Evolutionary conservation across 2,329 filamentous ascomycete genomes (phyloP).

Genomic region (Microsporum audouinii): DNA sequence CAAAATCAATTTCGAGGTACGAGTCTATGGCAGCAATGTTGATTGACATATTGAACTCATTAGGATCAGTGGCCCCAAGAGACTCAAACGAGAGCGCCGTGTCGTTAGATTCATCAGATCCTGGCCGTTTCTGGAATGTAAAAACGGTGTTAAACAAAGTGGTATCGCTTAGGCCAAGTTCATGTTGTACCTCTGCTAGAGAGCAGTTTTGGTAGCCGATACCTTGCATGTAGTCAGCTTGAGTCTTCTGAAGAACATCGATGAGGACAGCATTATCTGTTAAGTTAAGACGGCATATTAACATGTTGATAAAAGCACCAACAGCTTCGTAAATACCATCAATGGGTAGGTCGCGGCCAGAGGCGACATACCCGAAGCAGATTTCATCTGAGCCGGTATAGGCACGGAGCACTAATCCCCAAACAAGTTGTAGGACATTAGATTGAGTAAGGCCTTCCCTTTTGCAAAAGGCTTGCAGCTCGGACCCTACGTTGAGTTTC

Average conservation of each 20-base stretch:
- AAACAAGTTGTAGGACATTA: constrained; percentile 50
- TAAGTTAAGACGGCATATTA: constrained; percentile 39
- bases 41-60: constrained; percentile 13
- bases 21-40: constrained; percentile 11
- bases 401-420: constrained; percentile 27
- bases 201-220: constrained; percentile 42
- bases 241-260: constrained; percentile 35
- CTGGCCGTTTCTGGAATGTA: constrained; percentile 30
- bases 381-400: constrained; percentile 30
- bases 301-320: constrained; percentile 43
- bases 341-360: constrained; percentile 30
- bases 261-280: constrained; percentile 25
- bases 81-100: constrained; percentile 14
- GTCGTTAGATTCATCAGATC: constrained; percentile 17
- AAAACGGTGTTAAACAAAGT: constrained; percentile 34
- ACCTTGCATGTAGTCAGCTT: constrained; percentile 37
- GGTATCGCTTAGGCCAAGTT: constrained; percentile 26
- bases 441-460: constrained; percentile 15
- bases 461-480: constrained; percentile 12
- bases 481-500: constrained; percentile 9
- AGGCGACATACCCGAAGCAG: constrained; percentile 32
- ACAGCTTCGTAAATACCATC: constrained; percentile 30
- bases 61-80: constrained; percentile 10
- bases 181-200: constrained; percentile 38
- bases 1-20: constrained; percentile 10